Base-by-base conservation (phyloP, 2,329 filamentous ascomycete genomes). In the Ophiosphaerella herpotricha region DNA sequence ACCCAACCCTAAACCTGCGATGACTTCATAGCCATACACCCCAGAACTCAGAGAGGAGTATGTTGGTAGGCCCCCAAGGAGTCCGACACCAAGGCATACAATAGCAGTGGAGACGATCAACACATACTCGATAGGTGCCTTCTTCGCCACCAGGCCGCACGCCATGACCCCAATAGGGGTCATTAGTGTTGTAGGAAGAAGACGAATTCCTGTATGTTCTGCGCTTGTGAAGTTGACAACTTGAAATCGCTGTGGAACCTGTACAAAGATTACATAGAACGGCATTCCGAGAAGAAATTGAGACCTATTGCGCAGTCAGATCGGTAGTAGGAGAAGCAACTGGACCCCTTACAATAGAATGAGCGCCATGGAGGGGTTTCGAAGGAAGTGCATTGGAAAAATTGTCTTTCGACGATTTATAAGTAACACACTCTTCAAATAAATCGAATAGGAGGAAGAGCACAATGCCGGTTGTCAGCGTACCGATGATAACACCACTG, bases 211-310 rank as follows among this genome's bases (percentile, higher is more conserved):
- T 2, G 68, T 60, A 21, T 62, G 57, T 34, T 67, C 65, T 14
- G 68, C 66, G 32, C 55, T 65, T 5, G 57, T 66, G 32, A 64
- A 58, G 24, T 71, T 70, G 7, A 69, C 67, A 13, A 46, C 56
- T 46, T 71, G 68, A 32, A 70, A 71, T 43, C 67, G 68, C 43
- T 70, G 66, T 1, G 67, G 68, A 18, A 70, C 55, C 31, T 69
- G 64, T 7, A 70, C 63, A 40, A 70, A 64, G 7, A 61, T 53
- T 16, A 60, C 59, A 23, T 62, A 65, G 46, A 66, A 70, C 0
- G 66, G 63, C 57, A 70, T 60, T 4, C 66, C 68, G 7, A 64
- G 45, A 6, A 71, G 58, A 32, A 68, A 61, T 50, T 61, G 56
- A 39, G 60, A 61, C 50, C 60, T 66, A 32, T 7, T 13, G 32